Evolutionary conservation across 2,329 filamentous ascomycete genomes (phyloP), one percentile per base, ranked within the genome.

Genomic region (Talaromyces pinophilus): DNA sequence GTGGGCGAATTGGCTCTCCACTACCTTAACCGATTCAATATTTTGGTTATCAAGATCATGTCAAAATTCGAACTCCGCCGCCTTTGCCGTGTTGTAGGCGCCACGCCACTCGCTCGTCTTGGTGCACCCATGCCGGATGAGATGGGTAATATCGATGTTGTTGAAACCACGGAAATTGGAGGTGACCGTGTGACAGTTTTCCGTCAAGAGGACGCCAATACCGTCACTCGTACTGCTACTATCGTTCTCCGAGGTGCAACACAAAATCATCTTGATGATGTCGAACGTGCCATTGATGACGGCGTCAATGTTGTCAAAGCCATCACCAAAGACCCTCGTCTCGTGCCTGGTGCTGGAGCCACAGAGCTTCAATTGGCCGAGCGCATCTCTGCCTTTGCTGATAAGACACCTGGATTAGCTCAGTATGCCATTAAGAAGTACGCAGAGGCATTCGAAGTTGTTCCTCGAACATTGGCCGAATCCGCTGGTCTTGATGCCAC

Each of bases 41-140:
- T 99, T 71, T 88, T 99, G 59, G 89, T 95, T 75, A 94, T 99
- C 84, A 96, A 97, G 82, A 90, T 99, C 71, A 88, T 98, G 74
- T 97, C 93, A 82, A 99, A 99, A 82, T 99, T 98, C 76, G 95
- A 99, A 82, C 88, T 99, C 68, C 90, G 95, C 72, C 88, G 95
- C 75, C 85, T 98, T 74, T 99, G 96, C 86, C 90, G 95, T 69
- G 95, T 99, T 28, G 94, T 98, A 62, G 94, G 94, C 69, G 95
- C 95, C 65, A 97, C 95, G 15, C 95, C 95, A n/a, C 86, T 99
- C 69, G 96, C 96, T 63, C 90, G 95, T 73, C 85, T 99, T 59
- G 95, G 95, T 70, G 95, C 96, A 17, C 95, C 95, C 54, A 99
- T 99, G 95, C 95, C 96, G n/a, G 95, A 99, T 73, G 95, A 99